Evolutionary conservation across 345 rosid genomes (phyloP).

Genomic region (Cardamine occulta): DNA sequence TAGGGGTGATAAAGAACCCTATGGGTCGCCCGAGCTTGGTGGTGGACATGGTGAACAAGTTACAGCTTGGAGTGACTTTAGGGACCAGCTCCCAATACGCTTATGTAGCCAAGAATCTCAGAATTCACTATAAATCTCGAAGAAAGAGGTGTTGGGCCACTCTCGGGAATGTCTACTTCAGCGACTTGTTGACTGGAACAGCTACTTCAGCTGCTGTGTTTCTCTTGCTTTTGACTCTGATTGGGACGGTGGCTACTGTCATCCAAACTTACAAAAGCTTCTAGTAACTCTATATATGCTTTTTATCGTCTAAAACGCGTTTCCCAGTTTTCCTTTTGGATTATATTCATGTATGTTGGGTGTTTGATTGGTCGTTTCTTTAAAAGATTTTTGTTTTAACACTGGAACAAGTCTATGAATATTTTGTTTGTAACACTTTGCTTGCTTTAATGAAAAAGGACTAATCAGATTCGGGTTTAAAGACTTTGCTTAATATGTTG

Average conservation of each 20-base stretch:
- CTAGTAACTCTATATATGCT: neutral
- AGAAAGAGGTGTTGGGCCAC: slow-evolving; percentile 14
- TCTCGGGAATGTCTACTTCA: slow-evolving; percentile 19
- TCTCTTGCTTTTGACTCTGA: slow-evolving; percentile 11
- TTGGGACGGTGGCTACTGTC: slow-evolving; percentile 9
- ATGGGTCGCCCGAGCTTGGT: neutral
- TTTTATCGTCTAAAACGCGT: neutral
- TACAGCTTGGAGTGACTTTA: neutral
- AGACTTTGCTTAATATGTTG: too few species aligned
- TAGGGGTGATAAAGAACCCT: neutral
- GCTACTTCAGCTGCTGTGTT: neutral
- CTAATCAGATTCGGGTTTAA: too few species aligned
- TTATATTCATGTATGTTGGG: neutral
- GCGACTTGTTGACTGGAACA: slow-evolving; percentile 26
- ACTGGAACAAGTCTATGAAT: too few species aligned
- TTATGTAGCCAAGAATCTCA: neutral
- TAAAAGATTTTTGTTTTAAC: too few species aligned
- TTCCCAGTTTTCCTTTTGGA: neutral
- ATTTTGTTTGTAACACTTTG: too few species aligned
- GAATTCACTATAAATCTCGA: slow-evolving; percentile 18
- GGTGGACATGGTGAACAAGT: slow-evolving; percentile 6
- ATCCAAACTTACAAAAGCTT: slow-evolving; percentile 32
- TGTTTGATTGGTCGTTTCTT: too few species aligned
- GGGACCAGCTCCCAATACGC: neutral
- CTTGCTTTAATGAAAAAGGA: too few species aligned